These are phyloP conservation scores for Termitomyces sp. DNA, from an alignment of 768 basidiomycete species.

Conservation along the genomic window DNA sequence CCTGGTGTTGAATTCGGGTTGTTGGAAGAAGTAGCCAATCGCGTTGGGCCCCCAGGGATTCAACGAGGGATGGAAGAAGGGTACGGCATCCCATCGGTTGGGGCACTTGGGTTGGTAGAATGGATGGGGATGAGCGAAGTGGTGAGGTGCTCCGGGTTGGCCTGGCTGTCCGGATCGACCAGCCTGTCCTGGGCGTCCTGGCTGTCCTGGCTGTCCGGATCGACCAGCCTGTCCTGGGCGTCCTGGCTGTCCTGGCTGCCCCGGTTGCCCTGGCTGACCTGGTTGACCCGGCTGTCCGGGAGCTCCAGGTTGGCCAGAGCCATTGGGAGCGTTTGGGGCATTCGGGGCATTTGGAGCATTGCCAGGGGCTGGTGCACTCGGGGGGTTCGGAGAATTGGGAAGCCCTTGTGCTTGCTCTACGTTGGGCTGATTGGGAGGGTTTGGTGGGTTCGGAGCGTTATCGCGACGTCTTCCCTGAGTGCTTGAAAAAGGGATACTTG, in stretches of 20 bases:
- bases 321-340: neutral
- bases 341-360: slow-evolving; percentile 1
- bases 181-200: neutral
- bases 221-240: neutral
- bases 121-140: neutral
- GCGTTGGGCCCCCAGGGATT: neutral
- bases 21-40: slow-evolving; percentile 1
- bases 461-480: neutral
- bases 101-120: neutral
- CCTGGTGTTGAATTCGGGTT: neutral
- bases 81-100: neutral
- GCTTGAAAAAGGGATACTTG: too few relatives aligned
- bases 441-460: neutral
- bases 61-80: neutral
- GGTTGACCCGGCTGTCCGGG: neutral
- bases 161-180: neutral
- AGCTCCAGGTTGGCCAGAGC: neutral
- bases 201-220: neutral
- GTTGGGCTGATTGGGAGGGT: neutral
- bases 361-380: neutral
- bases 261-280: neutral
- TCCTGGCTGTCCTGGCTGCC: neutral
- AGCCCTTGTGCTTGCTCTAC: too few relatives aligned
- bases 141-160: neutral
- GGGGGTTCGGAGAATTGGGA: neutral